phyloP scores from a whole-genome alignment of 208 protist genomes.

The Acanthamoeba divionensis region DNA sequence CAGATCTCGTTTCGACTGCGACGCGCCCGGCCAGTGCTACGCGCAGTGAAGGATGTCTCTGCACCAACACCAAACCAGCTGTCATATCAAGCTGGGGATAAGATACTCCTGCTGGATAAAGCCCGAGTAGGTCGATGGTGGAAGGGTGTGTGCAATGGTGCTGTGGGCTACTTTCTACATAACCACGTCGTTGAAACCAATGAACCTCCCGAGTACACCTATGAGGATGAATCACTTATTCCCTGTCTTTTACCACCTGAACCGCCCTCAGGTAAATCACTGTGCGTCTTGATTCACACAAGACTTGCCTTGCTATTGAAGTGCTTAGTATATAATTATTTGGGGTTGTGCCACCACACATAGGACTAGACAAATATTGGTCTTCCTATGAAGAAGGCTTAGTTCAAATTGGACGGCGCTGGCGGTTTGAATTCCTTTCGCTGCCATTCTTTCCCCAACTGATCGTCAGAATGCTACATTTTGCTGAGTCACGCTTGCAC shows the following conservation, averaged over 20 bases:
- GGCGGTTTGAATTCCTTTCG: neutral
- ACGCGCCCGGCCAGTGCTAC: neutral
- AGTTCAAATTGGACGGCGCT: slow-evolving; percentile 13
- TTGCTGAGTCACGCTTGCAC: neutral
- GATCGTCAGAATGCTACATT: slow-evolving; percentile 28
- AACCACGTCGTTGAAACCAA: neutral
- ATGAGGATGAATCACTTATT: neutral
- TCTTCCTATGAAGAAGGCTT: neutral
- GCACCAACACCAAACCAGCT: neutral
- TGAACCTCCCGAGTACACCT: neutral
- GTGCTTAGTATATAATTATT: neutral
- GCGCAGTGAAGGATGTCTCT: neutral
- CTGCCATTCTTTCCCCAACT: slow-evolving; percentile 47
- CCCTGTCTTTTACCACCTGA: slow-evolving; percentile 28
- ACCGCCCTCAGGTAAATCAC: neutral
- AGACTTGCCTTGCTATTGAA: neutral
- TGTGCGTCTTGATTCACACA: neutral
- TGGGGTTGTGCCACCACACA: neutral
- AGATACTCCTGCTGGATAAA: neutral
- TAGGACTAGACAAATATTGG: neutral
- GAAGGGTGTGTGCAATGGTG: slow-evolving; percentile 12
- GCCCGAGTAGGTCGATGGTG: slow-evolving; percentile 29
- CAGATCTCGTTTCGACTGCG: slow-evolving; percentile 45
- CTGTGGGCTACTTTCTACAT: neutral
- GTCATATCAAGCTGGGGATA: neutral